These are phyloP conservation scores for Didymella pomorum DNA, from an alignment of 2,329 filamentous ascomycete species.

Conservation along the genomic window DNA sequence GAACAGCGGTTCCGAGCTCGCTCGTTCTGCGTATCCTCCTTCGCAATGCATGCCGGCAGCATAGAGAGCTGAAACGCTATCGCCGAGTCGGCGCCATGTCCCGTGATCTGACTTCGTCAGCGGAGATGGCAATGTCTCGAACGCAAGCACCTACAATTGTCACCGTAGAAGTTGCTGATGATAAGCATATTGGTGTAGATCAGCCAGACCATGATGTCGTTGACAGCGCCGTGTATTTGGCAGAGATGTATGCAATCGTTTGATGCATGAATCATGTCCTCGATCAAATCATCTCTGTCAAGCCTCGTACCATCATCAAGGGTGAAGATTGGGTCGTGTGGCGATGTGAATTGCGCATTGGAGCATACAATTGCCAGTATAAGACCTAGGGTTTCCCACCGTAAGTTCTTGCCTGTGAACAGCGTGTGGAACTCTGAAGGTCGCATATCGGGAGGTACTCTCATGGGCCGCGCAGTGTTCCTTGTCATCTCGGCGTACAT, in stretches of 20 bases:
- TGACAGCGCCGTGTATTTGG: constrained; percentile 47
- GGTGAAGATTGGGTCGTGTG: constrained; percentile 42
- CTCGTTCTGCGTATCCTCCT: constrained; percentile 32
- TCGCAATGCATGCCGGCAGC: constrained; percentile 49
- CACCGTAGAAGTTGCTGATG: constrained; percentile 46
- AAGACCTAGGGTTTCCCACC: constrained; percentile 48
- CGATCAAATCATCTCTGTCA: constrained; percentile 43
- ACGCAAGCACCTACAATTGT: constrained; percentile 39
- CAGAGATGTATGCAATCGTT: constrained; percentile 49
- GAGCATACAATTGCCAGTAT: constrained; percentile 39
- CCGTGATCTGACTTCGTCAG: constrained; percentile 41
- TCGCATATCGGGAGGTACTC: constrained; percentile 42
- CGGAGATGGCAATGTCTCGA: background rate
- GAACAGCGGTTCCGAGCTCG: constrained; percentile 38
- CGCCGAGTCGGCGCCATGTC: constrained; percentile 45
- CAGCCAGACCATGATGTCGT: constrained; percentile 49
- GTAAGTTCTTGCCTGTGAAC: constrained; percentile 45
- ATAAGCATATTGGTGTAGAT: constrained; percentile 43
- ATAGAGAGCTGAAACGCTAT: constrained; percentile 40
- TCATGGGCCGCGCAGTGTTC: constrained; percentile 43
- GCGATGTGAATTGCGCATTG: constrained; percentile 42
- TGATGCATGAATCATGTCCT: constrained; percentile 46
- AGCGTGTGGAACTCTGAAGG: constrained; percentile 46
- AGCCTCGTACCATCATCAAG: constrained; percentile 42
- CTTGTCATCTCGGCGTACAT: constrained; percentile 44